These are phyloP conservation scores for Candida anutae DNA, from an alignment of 1,139 yeast genomes.

Conservation along the genomic window DNA sequence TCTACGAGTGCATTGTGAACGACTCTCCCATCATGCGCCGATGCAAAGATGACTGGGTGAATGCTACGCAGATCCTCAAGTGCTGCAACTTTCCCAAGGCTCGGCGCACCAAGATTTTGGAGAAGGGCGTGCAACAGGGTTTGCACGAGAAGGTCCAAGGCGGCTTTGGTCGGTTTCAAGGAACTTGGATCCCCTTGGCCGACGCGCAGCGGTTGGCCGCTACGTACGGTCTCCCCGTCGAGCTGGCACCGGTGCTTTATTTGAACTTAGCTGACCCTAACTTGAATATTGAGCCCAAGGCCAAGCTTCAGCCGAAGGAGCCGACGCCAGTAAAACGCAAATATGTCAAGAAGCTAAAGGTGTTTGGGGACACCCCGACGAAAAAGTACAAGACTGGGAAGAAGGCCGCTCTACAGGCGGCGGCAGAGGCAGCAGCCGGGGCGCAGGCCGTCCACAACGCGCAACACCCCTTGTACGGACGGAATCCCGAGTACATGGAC, in stretches of 20 bases:
- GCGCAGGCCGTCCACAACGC: not conserved
- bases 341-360: slow-evolving; percentile 31
- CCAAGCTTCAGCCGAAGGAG: slow-evolving; percentile 35
- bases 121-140: slow-evolving; percentile 84
- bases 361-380: slow-evolving; percentile 27
- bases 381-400: slow-evolving; percentile 14
- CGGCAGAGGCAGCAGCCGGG: not conserved
- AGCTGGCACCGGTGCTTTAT: slow-evolving; percentile 46
- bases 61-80: slow-evolving; percentile 94
- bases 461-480: not conserved
- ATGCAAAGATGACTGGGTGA: slow-evolving; percentile 87
- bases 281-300: slow-evolving; percentile 40
- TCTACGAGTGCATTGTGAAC: slow-evolving; percentile 73
- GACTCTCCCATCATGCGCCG: slow-evolving; percentile 92
- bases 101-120: slow-evolving; percentile 83
- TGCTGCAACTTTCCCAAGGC: slow-evolving; percentile 95
- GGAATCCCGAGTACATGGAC: slow-evolving; percentile 10
- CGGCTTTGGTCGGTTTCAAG: slow-evolving; percentile 95
- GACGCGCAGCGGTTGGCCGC: slow-evolving; percentile 49
- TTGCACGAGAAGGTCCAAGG: slow-evolving; percentile 92
- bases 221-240: slow-evolving; percentile 47
- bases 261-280: slow-evolving; percentile 42
- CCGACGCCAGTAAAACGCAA: slow-evolving; percentile 40
- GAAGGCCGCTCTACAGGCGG: slow-evolving; percentile 4
- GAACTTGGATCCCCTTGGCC: slow-evolving; percentile 89